phyloP scores from a whole-genome alignment of 2,329 filamentous ascomycete species.

The Colletotrichum cordylinicola region DNA sequence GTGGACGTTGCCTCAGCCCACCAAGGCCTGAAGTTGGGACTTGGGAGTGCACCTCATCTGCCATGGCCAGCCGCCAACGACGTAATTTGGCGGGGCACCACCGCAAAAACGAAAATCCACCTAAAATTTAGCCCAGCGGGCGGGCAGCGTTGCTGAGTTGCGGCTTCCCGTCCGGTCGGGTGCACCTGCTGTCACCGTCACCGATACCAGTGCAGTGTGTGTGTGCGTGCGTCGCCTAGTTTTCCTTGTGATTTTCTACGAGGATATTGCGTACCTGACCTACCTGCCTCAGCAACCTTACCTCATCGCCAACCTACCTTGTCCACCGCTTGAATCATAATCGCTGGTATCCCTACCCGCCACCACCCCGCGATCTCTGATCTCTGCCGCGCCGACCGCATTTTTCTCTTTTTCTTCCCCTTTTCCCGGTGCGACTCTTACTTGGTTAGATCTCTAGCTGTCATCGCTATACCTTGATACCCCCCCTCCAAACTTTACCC shows the following conservation, averaged over 20 bases:
- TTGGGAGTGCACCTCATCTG: neutral
- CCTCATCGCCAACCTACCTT: neutral
- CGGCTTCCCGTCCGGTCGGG: neutral
- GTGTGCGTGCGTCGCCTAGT: neutral
- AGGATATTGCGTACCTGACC: neutral
- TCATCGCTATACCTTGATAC: neutral
- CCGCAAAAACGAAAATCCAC: constrained; percentile 25
- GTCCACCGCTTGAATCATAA: neutral
- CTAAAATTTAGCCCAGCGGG: neutral
- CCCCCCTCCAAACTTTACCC: neutral
- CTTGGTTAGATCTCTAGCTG: neutral
- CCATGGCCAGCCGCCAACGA: constrained; percentile 5
- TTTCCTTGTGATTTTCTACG: neutral
- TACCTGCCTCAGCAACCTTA: neutral
- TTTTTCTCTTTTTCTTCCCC: neutral
- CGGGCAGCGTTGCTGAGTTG: neutral
- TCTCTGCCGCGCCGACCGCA: neutral
- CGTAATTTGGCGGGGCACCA: constrained; percentile 26
- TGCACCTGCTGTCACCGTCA: neutral
- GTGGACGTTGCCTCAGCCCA: neutral
- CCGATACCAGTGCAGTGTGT: neutral
- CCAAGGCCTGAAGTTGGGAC: neutral
- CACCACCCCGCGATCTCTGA: neutral
- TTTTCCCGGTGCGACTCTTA: neutral
- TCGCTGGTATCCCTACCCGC: neutral